These are phyloP conservation scores for Aspergillus diversus DNA, from an alignment of 495 filamentous ascomycete species.

Conservation along the genomic window DNA sequence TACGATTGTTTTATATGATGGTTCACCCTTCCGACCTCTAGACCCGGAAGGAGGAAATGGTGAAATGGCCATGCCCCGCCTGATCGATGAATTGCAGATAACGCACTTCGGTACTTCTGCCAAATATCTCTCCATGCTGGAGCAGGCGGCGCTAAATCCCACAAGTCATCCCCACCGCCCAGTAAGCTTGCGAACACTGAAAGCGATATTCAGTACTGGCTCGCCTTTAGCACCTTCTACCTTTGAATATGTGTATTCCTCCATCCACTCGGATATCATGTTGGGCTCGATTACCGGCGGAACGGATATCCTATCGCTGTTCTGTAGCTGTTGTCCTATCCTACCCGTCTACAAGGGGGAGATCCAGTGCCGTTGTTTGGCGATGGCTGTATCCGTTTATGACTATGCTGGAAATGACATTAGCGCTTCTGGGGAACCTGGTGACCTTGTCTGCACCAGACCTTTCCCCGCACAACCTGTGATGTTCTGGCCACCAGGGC, in stretches of 20 bases:
- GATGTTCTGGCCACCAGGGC: conserved; percentile 75
- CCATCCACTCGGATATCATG: conserved; percentile 75
- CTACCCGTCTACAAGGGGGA: conserved; percentile 86
- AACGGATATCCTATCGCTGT: conserved; percentile 93
- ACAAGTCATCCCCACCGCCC: conserved; percentile 49
- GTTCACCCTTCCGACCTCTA: conserved; percentile 77
- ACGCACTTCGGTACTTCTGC: conserved; percentile 93
- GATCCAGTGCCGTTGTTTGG: conserved; percentile 86
- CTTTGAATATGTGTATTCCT: conserved; percentile 83
- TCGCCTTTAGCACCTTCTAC: conserved; percentile 91
- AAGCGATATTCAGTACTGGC: conserved; percentile 90
- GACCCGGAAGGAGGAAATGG: conserved; percentile 55
- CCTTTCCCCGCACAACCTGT: conserved; percentile 92
- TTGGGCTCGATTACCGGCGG: conserved; percentile 86
- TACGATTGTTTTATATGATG: conserved; percentile 85
- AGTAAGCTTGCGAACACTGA: conserved; percentile 58
- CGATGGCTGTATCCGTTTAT: conserved; percentile 84
- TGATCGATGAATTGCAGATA: conserved; percentile 72
- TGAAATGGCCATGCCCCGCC: conserved; percentile 68
- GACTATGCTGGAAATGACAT: conserved; percentile 61
- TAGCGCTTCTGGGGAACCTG: conserved; percentile 64
- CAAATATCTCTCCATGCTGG: conserved; percentile 88
- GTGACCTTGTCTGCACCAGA: conserved; percentile 87
- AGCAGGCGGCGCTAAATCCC: conserved; percentile 75
- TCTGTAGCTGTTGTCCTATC: conserved; percentile 83